Evolutionary conservation across 805 yeast genomes (phyloP).

Genomic region (Komagataella kurtzmanii): DNA sequence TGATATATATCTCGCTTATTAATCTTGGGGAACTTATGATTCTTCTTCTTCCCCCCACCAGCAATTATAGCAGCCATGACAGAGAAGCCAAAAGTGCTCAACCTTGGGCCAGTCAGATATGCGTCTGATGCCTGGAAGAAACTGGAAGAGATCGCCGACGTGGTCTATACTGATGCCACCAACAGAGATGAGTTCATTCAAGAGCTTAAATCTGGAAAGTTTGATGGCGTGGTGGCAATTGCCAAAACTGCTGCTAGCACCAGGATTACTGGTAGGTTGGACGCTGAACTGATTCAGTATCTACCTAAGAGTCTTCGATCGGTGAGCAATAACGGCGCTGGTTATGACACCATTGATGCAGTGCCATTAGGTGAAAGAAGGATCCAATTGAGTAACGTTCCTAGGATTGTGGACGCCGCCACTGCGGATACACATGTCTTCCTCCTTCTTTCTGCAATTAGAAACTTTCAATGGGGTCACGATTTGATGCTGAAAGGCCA

Average conservation of each 20-base stretch:
- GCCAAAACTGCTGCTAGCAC: conserved; percentile 28
- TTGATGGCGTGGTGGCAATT: conserved; percentile 21
- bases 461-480: conserved; percentile 51
- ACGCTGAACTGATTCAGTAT: conserved; percentile 24
- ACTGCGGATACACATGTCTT: conserved; percentile 46
- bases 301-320: conserved; percentile 26
- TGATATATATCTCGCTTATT: neutral
- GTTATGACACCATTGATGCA: conserved; percentile 40
- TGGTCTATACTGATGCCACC: conserved; percentile 28
- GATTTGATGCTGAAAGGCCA: conserved; percentile 38
- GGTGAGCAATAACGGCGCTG: conserved; percentile 41
- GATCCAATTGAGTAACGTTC: conserved; percentile 39
- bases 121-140: conserved; percentile 60
- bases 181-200: conserved; percentile 25
- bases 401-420: conserved; percentile 35
- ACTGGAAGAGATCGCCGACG: conserved; percentile 29
- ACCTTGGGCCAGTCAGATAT: conserved; percentile 46
- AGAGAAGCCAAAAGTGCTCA: conserved; percentile 43
- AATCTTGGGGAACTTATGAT: neutral
- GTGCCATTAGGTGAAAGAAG: conserved; percentile 22
- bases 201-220: conserved; percentile 22
- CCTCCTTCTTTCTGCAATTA: conserved; percentile 34
- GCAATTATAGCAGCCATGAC: conserved; percentile 7
- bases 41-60: conserved; percentile 6
- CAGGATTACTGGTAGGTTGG: conserved; percentile 25